Base-by-base conservation (phyloP, 108 stramenopile genomes). In the Cyclotella distinguenda region DNA sequence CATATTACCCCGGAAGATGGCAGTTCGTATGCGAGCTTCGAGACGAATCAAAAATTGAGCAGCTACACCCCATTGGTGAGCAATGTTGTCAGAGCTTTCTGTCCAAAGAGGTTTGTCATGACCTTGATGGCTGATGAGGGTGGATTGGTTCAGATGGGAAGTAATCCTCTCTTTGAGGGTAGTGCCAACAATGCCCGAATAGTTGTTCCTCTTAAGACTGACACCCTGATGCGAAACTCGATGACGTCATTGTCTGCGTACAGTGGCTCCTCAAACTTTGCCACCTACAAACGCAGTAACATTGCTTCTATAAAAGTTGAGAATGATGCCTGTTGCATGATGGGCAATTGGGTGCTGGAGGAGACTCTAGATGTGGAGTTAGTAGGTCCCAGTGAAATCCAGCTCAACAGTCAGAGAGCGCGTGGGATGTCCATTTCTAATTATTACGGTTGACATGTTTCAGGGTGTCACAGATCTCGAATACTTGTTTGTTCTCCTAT, bases 101-200 rank as follows among this genome's bases (percentile, higher is more conserved):
- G 89, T 18, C 99, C 99, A 10, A 85, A 87, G 78, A 87, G 98
- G 12, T 98, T 98, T 72, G 97, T 97, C 40, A 87, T 99, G 68
- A 99, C 99, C 10, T 84, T 99, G 61, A 96, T 99, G 90, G 99
- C 98, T 0, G 99, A 99, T 71, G 95, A 98, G 60, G 87, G 85
- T 19, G 99, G 97, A 8, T 72, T 99, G 62, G 61, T 67, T 31
- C 78, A 94, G 42, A 84, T 99, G 62, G 81, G 79, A 33, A 80
- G 83, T 34, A 93, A 90, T 69, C 94, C 96, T 1, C 71, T 79
- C 34, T 72, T 91, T 51, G 64, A 69, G 10, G 79, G 73, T 25
- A 70, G 64, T 25, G 78, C 80, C 11, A 27, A 36, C 48, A 76
- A 69, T 4, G 75, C 87, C 31, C 77, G 81, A 60, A 86, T 91